These are phyloP conservation scores for Colletotrichum plurivorum DNA, from an alignment of 2,329 filamentous ascomycete species.

Conservation along the genomic window DNA sequence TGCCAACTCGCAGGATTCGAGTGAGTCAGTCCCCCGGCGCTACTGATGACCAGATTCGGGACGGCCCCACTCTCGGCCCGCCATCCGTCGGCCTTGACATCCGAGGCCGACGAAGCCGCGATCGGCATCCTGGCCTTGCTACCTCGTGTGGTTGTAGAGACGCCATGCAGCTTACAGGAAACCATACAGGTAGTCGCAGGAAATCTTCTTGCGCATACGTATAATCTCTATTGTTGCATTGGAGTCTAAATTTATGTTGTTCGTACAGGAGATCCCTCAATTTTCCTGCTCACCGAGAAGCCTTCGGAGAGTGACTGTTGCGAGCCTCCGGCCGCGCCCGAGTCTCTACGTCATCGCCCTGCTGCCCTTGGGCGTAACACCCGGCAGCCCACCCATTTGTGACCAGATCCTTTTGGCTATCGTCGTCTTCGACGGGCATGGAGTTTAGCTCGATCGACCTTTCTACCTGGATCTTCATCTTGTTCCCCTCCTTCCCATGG, in stretches of 20 bases:
- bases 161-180: too few relatives aligned
- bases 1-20: too few relatives aligned
- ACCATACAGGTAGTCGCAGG: too few relatives aligned
- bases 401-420: not conserved
- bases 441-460: conserved; percentile 5
- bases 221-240: too few relatives aligned
- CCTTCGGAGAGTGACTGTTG: not conserved
- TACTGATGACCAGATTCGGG: not conserved
- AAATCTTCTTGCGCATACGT: too few relatives aligned
- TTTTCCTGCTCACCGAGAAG: not conserved
- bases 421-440: not conserved
- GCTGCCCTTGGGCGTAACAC: not conserved
- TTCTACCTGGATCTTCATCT: conserved; percentile 13
- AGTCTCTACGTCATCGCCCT: not conserved
- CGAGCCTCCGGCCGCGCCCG: not conserved
- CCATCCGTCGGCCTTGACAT: conserved; percentile 9
- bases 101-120: conserved; percentile 12
- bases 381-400: conserved; percentile 1
- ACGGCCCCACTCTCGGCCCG: conserved; percentile 2
- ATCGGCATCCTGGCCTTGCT: not conserved
- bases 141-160: too few relatives aligned
- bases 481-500: not conserved
- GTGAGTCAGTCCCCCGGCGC: not conserved
- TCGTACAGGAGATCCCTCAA: not conserved
- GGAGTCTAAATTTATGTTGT: too few relatives aligned